Evolutionary conservation across 2,329 filamentous ascomycete genomes (phyloP).

Genomic region (Alternaria arbusti): DNA sequence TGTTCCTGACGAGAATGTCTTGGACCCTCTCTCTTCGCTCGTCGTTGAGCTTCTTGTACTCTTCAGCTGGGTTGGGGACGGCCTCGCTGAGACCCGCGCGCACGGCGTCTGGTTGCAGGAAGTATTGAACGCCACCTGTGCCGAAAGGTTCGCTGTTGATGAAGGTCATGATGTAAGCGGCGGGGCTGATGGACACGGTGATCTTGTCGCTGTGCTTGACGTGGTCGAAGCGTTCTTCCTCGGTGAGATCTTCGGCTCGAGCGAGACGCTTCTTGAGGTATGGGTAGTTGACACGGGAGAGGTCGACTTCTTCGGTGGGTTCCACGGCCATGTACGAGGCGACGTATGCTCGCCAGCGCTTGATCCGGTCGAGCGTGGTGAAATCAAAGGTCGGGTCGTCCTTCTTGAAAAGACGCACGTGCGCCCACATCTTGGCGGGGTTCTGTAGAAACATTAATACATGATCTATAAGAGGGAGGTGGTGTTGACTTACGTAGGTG

Average conservation of each 20-base stretch:
- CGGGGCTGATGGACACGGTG: conserved; percentile 53
- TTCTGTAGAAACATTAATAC: conserved; percentile 35
- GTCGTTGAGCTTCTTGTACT: conserved; percentile 37
- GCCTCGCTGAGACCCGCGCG: conserved; percentile 46
- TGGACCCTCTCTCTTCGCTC: conserved; percentile 46
- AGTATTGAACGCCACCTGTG: conserved; percentile 47
- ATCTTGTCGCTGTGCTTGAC: conserved; percentile 51
- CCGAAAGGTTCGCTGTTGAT: conserved; percentile 47
- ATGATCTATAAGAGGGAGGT: not conserved
- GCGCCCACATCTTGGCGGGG: conserved; percentile 74
- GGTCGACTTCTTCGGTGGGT: conserved; percentile 66
- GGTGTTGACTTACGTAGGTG: conserved; percentile 74
- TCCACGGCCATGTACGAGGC: conserved; percentile 89
- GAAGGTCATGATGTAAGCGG: conserved; percentile 53
- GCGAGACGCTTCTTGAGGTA: conserved; percentile 51
- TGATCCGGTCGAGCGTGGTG: conserved; percentile 68
- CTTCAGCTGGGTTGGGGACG: conserved; percentile 41
- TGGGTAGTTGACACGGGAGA: conserved; percentile 44
- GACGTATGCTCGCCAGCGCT: conserved; percentile 92
- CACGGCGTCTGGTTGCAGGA: conserved; percentile 46
- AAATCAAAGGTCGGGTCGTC: conserved; percentile 81
- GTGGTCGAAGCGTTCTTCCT: conserved; percentile 39
- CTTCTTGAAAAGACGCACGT: conserved; percentile 82
- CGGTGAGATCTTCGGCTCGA: conserved; percentile 42
- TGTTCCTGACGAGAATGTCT: conserved; percentile 54